Conservation (phyloP, 2,329 filamentous ascomycete species). For the Phaeophleospora eucalypticola region DNA sequence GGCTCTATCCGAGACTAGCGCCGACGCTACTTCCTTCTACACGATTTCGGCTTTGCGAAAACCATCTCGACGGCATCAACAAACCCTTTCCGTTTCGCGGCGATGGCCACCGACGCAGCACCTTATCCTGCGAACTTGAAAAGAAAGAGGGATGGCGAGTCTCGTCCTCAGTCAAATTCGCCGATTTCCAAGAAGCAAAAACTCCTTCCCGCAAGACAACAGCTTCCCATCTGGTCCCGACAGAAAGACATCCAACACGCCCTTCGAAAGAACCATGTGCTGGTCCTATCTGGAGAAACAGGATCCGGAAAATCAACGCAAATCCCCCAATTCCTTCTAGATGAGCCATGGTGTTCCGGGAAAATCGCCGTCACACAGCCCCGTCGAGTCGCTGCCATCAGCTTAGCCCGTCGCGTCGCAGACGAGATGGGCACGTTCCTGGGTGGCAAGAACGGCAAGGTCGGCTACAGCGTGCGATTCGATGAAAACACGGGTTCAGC, state of each 20-base stretch:
- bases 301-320: slow-evolving; percentile 97
- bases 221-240: slow-evolving; percentile 76
- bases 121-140: too few species aligned
- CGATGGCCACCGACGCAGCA: too few species aligned
- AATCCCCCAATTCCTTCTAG: slow-evolving; percentile 81
- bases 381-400: slow-evolving; percentile 87
- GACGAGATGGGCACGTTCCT: slow-evolving; percentile 70
- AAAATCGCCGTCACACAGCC: slow-evolving; percentile 94
- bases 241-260: slow-evolving; percentile 64
- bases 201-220: slow-evolving; percentile 48
- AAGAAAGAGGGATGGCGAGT: too few species aligned
- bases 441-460: slow-evolving; percentile 57
- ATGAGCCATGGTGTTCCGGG: slow-evolving; percentile 77
- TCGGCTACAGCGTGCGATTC: slow-evolving; percentile 94
- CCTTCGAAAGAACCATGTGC: slow-evolving; percentile 61
- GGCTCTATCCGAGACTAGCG: too few species aligned
- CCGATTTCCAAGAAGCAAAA: slow-evolving; percentile 28
- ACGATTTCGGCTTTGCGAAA: too few species aligned
- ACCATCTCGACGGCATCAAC: too few species aligned
- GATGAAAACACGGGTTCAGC: slow-evolving; percentile 78
- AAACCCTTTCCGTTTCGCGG: too few species aligned
- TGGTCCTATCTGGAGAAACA: slow-evolving; percentile 88
- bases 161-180: too few species aligned
- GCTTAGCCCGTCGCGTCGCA: slow-evolving; percentile 80
- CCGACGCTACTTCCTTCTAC: too few species aligned